A percentile compares a stretch with the other conserved stretches of the same genome.
Evolutionary conservation across 169 alveolate species (phyloP).

Genomic region (Cryptosporidium sp.): DNA sequence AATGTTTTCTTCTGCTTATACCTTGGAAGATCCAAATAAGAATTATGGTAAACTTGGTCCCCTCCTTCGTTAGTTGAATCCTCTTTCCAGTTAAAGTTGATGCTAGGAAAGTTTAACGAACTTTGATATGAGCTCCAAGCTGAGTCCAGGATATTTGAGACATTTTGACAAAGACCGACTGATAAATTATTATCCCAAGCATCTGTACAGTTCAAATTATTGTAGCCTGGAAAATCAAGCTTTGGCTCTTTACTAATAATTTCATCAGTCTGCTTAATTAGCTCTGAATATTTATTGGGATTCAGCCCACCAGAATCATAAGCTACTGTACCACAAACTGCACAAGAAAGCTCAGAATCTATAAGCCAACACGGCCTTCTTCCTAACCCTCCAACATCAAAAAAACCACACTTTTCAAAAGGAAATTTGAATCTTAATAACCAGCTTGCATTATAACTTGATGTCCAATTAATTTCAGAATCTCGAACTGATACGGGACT

Average conservation of each 20-base stretch:
- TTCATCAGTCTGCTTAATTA: conserved; percentile 54
- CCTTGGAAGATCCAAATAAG: neutral
- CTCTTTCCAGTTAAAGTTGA: conserved; percentile 47
- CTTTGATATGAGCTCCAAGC: conserved; percentile 43
- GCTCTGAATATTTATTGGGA: conserved; percentile 52
- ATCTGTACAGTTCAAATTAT: conserved; percentile 57
- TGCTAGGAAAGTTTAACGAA: conserved; percentile 32
- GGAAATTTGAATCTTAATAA: conserved; percentile 64
- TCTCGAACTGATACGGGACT: conserved; percentile 30
- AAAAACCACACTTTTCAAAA: conserved; percentile 69
- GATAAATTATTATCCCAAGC: conserved; percentile 20
- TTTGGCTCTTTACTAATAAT: conserved; percentile 72
- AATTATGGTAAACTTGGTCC: neutral
- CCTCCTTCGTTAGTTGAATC: neutral
- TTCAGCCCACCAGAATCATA: conserved; percentile 67
- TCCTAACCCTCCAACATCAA: conserved; percentile 69
- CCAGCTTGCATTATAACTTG: conserved; percentile 70
- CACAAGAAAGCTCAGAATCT: conserved; percentile 74
- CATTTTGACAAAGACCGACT: conserved; percentile 51
- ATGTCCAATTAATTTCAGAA: conserved; percentile 58
- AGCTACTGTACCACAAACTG: conserved; percentile 72
- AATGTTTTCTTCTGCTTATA: conserved; percentile 38
- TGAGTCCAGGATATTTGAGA: conserved; percentile 49
- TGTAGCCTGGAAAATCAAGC: conserved; percentile 45
- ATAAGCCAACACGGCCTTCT: conserved; percentile 75